Percentiles rank a stretch among this genome's conserved stretches.
phyloP scores from a whole-genome alignment of 192 early-diverging fungal species.

The Coemansia sp. region DNA sequence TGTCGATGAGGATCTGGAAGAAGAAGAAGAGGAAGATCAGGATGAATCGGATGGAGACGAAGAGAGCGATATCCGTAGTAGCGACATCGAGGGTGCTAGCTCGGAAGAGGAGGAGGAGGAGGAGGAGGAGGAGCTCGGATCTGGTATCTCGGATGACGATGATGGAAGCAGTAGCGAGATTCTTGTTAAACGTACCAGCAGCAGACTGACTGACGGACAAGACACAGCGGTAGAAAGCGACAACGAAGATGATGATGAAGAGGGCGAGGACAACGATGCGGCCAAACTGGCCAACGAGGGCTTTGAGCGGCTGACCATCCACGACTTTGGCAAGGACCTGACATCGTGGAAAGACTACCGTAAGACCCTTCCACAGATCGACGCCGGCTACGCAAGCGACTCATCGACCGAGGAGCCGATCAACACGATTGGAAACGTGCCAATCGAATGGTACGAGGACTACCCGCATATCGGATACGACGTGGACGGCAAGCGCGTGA shows the following conservation, averaged over 20 bases:
- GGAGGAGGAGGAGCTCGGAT: conserved; percentile 33
- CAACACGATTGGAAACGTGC: conserved; percentile 95
- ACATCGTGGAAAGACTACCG: conserved; percentile 50
- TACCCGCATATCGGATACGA: conserved; percentile 97
- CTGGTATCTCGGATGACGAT: conserved; percentile 16
- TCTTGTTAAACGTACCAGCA: conserved; percentile 49
- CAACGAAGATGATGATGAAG: conserved; percentile 19
- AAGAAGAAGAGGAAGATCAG: conserved; percentile 20
- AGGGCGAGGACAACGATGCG: conserved; percentile 48
- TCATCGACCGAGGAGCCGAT: conserved; percentile 83
- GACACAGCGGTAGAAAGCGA: conserved; percentile 46
- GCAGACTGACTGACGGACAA: conserved; percentile 54
- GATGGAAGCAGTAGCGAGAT: conserved; percentile 13
- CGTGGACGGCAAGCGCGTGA: conserved; percentile 88
- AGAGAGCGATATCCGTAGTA: conserved; percentile 38
- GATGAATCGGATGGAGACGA: conserved; percentile 24
- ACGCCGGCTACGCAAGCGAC: conserved; percentile 91
- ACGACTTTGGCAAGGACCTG: conserved; percentile 45
- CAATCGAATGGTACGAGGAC: conserved; percentile 98
- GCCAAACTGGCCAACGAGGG: conserved; percentile 37
- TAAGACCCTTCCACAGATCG: conserved; percentile 80
- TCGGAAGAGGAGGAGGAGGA: conserved; percentile 50
- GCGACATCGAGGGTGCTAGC: conserved; percentile 58
- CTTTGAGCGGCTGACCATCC: conserved; percentile 44
- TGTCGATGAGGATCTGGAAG: conserved; percentile 53